Conservation (phyloP, 2,329 filamentous ascomycete species). For the Pseudogymnoascus sp. region DNA sequence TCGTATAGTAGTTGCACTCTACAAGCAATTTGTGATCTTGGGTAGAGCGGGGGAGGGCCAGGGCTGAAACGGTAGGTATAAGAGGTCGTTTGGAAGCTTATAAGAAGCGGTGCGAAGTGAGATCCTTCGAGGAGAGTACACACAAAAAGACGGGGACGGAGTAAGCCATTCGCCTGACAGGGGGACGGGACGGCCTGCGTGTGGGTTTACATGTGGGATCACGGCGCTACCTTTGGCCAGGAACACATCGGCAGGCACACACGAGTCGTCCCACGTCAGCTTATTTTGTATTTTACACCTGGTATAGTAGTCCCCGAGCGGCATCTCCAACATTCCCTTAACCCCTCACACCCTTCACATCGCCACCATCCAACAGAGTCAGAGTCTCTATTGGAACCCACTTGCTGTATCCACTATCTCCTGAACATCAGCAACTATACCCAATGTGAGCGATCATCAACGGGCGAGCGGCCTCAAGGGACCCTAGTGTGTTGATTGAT, state of each 20-base stretch:
- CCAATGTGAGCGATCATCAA: not conserved
- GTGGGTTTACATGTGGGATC: not conserved
- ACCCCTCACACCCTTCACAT: not conserved
- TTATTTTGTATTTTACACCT: not conserved
- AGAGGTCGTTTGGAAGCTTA: not conserved
- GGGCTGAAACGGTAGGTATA: not conserved
- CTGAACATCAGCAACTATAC: not conserved
- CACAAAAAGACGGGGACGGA: not conserved
- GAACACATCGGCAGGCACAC: not conserved
- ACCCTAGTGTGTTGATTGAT: not conserved
- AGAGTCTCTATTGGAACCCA: not conserved
- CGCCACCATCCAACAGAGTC: not conserved
- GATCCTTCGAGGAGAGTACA: not conserved
- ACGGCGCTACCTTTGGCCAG: not conserved
- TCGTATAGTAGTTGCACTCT: not conserved
- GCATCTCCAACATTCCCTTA: not conserved
- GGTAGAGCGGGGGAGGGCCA: not conserved
- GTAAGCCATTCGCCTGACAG: not conserved
- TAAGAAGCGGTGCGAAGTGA: not conserved
- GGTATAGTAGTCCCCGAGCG: not conserved
- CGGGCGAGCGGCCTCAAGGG: not conserved
- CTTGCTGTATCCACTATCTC: not conserved
- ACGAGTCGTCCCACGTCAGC: constrained; percentile 2
- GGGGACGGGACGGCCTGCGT: not conserved
- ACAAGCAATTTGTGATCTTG: not conserved